These are phyloP conservation scores for Coriolopsis trogii DNA, from an alignment of 1,284 basidiomycete genomes.

Conservation along the genomic window DNA sequence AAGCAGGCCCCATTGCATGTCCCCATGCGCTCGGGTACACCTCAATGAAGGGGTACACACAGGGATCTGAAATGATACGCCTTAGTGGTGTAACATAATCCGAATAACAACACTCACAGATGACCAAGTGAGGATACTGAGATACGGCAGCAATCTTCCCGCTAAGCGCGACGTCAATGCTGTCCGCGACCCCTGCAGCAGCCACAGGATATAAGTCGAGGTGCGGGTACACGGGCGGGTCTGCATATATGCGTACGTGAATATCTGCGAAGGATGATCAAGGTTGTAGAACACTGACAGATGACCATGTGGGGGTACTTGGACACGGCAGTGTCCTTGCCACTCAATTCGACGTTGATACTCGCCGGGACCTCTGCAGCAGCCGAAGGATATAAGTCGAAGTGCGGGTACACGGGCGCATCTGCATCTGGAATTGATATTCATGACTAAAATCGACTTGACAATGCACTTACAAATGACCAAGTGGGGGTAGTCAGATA, in stretches of 20 bases:
- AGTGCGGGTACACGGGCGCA: conserved; percentile 41
- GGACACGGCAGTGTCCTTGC: neutral
- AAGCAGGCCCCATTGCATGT: neutral
- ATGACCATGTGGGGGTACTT: conserved; percentile 20
- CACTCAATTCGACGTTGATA: neutral
- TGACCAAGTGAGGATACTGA: too few species aligned
- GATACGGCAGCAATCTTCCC: too few species aligned
- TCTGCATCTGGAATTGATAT: too few species aligned
- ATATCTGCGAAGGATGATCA: neutral
- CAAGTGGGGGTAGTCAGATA: too few species aligned
- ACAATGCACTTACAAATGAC: too few species aligned
- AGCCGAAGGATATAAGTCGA: conserved; percentile 42
- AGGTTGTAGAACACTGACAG: conserved; percentile 3
- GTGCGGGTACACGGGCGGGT: neutral
- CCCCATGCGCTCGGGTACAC: conserved; percentile 40
- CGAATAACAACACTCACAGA: neutral
- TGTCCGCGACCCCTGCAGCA: too few species aligned
- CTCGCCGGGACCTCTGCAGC: neutral
- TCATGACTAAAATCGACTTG: too few species aligned
- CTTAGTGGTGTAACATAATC: neutral
- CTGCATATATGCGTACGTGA: neutral
- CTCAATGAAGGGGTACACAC: conserved; percentile 45
- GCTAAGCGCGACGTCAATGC: too few species aligned
- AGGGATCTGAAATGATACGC: conserved; percentile 20
- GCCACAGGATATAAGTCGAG: too few species aligned